These are phyloP conservation scores for Albophoma yamanashiensis DNA, from an alignment of 2,329 filamentous ascomycete genomes.

Conservation along the genomic window DNA sequence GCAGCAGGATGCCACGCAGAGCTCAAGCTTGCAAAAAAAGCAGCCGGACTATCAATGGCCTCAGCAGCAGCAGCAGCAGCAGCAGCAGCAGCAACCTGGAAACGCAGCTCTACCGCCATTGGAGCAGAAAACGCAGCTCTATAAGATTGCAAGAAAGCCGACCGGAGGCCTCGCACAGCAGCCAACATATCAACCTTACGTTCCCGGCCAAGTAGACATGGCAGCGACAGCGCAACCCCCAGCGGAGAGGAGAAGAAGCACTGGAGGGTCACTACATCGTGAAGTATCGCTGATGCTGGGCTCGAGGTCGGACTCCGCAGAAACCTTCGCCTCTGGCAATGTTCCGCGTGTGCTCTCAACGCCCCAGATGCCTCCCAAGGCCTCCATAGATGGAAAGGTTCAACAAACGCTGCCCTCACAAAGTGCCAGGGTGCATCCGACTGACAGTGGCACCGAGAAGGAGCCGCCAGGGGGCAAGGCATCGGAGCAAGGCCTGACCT, in stretches of 20 bases:
- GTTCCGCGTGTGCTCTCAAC: constrained; percentile 13
- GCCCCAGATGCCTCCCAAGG: constrained; percentile 10
- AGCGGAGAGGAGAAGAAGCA: constrained; percentile 4
- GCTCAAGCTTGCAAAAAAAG: not conserved
- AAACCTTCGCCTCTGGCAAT: constrained; percentile 9
- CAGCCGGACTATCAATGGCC: not conserved
- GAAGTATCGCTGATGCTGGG: constrained; percentile 13
- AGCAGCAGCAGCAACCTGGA: not conserved
- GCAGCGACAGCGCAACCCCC: not conserved
- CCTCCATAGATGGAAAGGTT: constrained; percentile 4
- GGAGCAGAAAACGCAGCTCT: not conserved
- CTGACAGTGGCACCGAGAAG: not conserved
- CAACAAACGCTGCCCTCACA: constrained; percentile 1
- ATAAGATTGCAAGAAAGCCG: constrained; percentile 9
- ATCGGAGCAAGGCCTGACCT: not conserved
- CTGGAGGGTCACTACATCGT: constrained; percentile 12
- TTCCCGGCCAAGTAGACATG: constrained; percentile 2
- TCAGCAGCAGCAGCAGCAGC: not conserved
- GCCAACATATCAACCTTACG: constrained; percentile 6
- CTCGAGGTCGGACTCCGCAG: constrained; percentile 6
- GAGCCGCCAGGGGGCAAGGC: not conserved
- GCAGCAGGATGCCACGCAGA: not conserved
- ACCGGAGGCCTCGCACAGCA: not conserved
- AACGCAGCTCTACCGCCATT: not conserved
- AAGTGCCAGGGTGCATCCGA: not conserved